Conservation (phyloP, 129 eudicot genomes). For the Heracleum sosnowskyi region DNA sequence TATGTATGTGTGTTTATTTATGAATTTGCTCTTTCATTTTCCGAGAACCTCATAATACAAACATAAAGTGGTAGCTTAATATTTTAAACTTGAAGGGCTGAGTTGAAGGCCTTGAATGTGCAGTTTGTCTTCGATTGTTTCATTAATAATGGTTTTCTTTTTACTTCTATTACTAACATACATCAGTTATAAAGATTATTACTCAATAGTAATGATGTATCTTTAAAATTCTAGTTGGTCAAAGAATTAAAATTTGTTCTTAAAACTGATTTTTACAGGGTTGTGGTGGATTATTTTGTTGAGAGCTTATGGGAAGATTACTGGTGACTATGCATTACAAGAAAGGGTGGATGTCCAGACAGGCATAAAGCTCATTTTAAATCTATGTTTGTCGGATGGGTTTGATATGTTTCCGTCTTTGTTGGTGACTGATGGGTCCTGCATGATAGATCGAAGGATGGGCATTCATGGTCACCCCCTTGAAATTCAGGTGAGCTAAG, state of each 20-base stretch:
- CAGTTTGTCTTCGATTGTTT: not conserved
- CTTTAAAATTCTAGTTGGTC: not conserved
- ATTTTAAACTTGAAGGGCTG: not conserved
- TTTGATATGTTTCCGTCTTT: conserved; percentile 98
- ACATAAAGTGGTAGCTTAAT: not conserved
- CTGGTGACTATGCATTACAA: conserved; percentile 80
- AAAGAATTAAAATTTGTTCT: not conserved
- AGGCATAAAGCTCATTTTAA: conserved; percentile 70
- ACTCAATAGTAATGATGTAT: not conserved
- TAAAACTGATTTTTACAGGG: conserved; percentile 31
- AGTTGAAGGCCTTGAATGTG: not conserved
- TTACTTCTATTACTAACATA: not conserved
- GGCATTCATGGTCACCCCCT: conserved; percentile 98
- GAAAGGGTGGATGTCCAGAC: conserved; percentile 95
- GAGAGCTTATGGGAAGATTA: conserved; percentile 85
- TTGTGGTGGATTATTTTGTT: conserved; percentile 95
- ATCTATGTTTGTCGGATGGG: conserved; percentile 86
- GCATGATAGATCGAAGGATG: conserved; percentile 97
- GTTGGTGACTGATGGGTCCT: conserved; percentile 91
- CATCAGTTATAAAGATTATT: not conserved
- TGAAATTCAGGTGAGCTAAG: conserved; percentile 75
- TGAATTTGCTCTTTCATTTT: not conserved
- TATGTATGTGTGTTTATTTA: not conserved
- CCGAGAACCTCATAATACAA: not conserved
- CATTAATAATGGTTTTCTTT: not conserved